Evolutionary conservation across 1,284 basidiomycete genomes (phyloP), one percentile per base, ranked within the genome.

Genomic region (Mrakiaceae sp.): DNA sequence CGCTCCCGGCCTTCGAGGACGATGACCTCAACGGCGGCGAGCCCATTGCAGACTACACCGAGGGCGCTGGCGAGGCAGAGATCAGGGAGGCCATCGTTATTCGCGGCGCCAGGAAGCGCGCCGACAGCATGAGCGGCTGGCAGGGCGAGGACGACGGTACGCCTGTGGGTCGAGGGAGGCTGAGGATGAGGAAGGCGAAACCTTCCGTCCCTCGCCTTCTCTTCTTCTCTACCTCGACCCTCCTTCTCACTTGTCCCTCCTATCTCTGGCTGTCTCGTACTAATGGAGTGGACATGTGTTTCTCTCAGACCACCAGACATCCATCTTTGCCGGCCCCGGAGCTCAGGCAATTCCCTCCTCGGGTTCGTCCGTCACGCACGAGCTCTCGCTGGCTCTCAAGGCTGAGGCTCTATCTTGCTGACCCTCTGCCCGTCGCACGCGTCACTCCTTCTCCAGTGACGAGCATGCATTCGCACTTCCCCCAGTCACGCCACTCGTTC

Each of bases 251-350:
- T 4, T 27, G 39, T 42, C 43, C 43, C 16, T 46, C 40, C 9
- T 1, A 4, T 1, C n/a, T 44, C 40, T 54, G 27, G 27, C 27
- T 27, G 27, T 27, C 27, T 27, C 27, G 27, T 27, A 27, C 27
- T 27, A 27, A 27, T 27, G 27, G 27, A 27, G 27, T 27, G 27
- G 27, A 27, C 27, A 27, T 2, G 27, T 27, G 9, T 5, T 16
- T 48, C 40, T 27, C 1, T 11, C 58, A 65, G 64, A 50, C 14
- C 60, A 67, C 46, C 62, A 64, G 54, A 62, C 64, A 14, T 58
- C 64, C 55, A 68, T 68, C 62, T 68, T 68, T 40, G 56, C 57
- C 39, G 67, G 67, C 0, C 67, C 67, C 2, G 67, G 62, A 39
- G 48, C 64, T 46, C 52, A 59, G 9, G 50, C 60, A 14, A 58